Conservation (phyloP, 306 rosid genomes). For the Biancaea sappan region DNA sequence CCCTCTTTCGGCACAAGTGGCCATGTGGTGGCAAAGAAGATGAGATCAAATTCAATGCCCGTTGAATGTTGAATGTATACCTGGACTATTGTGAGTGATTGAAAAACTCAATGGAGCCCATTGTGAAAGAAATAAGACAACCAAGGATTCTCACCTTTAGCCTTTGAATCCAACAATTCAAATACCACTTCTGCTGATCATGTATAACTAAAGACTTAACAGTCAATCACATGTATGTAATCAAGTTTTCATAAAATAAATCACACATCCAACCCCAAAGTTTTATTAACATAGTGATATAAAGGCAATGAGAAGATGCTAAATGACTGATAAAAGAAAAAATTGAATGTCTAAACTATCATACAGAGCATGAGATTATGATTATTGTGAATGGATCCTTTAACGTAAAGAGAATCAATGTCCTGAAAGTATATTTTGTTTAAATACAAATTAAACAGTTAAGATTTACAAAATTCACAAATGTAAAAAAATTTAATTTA, state of each 20-base stretch:
- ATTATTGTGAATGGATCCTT: too few relatives aligned
- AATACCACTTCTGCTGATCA: constrained; percentile 1
- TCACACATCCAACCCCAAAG: not conserved
- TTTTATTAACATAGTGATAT: constrained; percentile 18
- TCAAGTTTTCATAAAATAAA: constrained; percentile 4
- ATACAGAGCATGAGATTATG: too few relatives aligned
- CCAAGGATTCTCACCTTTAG: not conserved
- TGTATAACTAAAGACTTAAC: constrained; percentile 8
- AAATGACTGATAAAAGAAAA: constrained; percentile 27
- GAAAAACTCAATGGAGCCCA: not conserved
- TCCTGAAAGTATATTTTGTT: too few relatives aligned
- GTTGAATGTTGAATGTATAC: too few relatives aligned
- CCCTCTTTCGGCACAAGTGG: too few relatives aligned
- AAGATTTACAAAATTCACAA: too few relatives aligned
- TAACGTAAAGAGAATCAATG: too few relatives aligned
- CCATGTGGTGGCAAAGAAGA: constrained; percentile 38
- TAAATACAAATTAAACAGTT: too few relatives aligned
- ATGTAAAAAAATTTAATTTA: too few relatives aligned
- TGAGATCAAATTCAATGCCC: too few relatives aligned
- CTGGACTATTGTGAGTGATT: too few relatives aligned
- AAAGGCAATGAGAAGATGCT: constrained; percentile 18
- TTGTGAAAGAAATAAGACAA: not conserved
- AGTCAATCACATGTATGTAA: constrained; percentile 3
- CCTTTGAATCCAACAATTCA: constrained; percentile 16
- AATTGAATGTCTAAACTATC: too few relatives aligned